These are phyloP conservation scores for Trametes sp. DNA, from an alignment of 1,284 basidiomycete species.

Conservation along the genomic window DNA sequence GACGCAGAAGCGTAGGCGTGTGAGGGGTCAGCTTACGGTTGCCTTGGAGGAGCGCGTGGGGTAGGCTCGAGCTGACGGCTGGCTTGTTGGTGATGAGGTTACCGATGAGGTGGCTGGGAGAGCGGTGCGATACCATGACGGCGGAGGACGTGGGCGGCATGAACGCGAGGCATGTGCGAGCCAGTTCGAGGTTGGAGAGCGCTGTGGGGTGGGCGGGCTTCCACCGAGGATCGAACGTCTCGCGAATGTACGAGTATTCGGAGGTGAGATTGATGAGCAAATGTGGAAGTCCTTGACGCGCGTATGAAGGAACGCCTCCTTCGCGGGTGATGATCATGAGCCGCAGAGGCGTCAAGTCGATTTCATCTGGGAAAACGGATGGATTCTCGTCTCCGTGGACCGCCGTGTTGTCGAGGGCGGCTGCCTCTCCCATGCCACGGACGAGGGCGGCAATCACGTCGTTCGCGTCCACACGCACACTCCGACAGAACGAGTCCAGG, in stretches of 20 bases:
- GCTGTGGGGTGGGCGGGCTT: conserved; percentile 83
- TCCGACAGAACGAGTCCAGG: conserved; percentile 89
- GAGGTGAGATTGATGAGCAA: conserved; percentile 94
- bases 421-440: conserved; percentile 83
- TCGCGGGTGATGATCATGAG: conserved; percentile 98
- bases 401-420: conserved; percentile 47
- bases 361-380: conserved; percentile 38
- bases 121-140: conserved; percentile 97
- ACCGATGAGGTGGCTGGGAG: conserved; percentile 93
- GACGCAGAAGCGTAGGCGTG: conserved; percentile 93
- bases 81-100: conserved; percentile 99
- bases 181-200: conserved; percentile 87
- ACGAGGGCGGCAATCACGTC: conserved; percentile 91
- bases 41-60: conserved; percentile 89
- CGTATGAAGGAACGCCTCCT: conserved; percentile 98
- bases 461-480: conserved; percentile 88
- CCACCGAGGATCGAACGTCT: conserved; percentile 89
- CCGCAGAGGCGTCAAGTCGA: conserved; percentile 90
- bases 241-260: conserved; percentile 87
- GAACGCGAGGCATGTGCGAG: conserved; percentile 87
- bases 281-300: conserved; percentile 93
- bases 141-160: conserved; percentile 96
- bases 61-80: conserved; percentile 93
- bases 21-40: conserved; percentile 87
- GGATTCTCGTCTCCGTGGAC: conserved; percentile 36